Conservation (phyloP, 1,139 yeast genomes). For the Candida sojae region DNA sequence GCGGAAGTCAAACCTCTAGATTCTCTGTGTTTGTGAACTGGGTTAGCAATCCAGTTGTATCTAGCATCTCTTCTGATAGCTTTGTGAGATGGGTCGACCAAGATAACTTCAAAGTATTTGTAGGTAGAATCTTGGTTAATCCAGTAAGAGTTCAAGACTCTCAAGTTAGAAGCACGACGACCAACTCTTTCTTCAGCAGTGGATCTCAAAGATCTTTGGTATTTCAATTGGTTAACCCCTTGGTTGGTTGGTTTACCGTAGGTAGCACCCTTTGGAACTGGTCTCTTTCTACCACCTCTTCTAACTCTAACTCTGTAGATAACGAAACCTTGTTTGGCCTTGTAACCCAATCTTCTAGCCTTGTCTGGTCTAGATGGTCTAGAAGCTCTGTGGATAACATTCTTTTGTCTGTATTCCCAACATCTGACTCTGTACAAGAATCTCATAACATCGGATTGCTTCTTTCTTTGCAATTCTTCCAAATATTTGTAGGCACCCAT, state of each 20-base stretch:
- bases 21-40: slow-evolving; percentile 99
- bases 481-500: slow-evolving; percentile 99
- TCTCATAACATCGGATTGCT: slow-evolving; percentile 99
- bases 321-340: slow-evolving; percentile 99
- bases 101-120: slow-evolving; percentile 98
- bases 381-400: slow-evolving; percentile 97
- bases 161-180: slow-evolving; percentile 97
- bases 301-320: slow-evolving; percentile 99
- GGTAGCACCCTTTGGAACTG: slow-evolving; percentile 99
- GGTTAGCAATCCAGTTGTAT: slow-evolving; percentile 99
- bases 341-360: slow-evolving; percentile 99
- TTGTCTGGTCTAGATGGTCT: slow-evolving; percentile 99
- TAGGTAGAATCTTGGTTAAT: slow-evolving; percentile 98
- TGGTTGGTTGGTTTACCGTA: slow-evolving; percentile 99
- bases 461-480: slow-evolving; percentile 99
- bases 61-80: slow-evolving; percentile 99
- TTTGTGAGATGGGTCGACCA: slow-evolving; percentile 96
- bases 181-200: slow-evolving; percentile 99
- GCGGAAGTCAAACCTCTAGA: slow-evolving; percentile 98
- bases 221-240: slow-evolving; percentile 99
- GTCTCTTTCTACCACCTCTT: slow-evolving; percentile 99
- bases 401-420: slow-evolving; percentile 99
- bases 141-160: slow-evolving; percentile 99
- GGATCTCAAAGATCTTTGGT: slow-evolving; percentile 97
- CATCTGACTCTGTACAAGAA: slow-evolving; percentile 99